A percentile compares a stretch with the other conserved stretches of the same genome.
Conservation (phyloP, 176 grass and related monocot genomes). For the Saccharum officinarum region DNA sequence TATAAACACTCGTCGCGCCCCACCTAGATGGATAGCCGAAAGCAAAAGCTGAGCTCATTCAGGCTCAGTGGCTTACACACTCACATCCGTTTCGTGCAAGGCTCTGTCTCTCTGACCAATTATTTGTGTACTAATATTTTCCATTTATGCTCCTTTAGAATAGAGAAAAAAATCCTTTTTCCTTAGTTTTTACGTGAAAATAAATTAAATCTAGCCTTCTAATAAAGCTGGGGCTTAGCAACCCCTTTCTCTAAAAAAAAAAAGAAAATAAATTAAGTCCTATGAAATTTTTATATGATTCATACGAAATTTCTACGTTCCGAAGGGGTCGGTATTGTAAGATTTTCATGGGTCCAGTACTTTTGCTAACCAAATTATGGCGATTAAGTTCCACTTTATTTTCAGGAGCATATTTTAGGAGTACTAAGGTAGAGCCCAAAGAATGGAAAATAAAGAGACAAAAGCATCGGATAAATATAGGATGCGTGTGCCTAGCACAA, state of each 20-base stretch:
- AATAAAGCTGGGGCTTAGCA: too few species aligned
- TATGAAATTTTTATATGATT: background rate
- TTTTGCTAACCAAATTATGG: background rate
- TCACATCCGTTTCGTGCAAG: background rate
- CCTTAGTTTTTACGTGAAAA: background rate
- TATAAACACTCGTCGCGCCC: background rate
- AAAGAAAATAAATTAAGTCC: too few species aligned
- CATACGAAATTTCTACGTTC: too few species aligned
- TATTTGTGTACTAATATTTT: background rate
- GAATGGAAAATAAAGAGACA: background rate
- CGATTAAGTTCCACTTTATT: background rate
- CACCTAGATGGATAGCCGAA: conserved; percentile 30
- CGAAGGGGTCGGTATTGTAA: too few species aligned
- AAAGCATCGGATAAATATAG: background rate
- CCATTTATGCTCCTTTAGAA: background rate
- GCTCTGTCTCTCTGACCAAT: background rate
- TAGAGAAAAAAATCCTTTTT: background rate
- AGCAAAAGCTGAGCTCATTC: conserved; percentile 18
- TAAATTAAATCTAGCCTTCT: background rate
- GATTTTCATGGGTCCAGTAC: background rate
- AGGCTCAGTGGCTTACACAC: background rate
- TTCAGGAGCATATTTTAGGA: background rate
- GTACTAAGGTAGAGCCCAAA: background rate
- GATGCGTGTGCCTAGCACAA: too few species aligned
- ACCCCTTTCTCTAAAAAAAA: too few species aligned